Evolutionary conservation across 2,329 filamentous ascomycete genomes (phyloP).

Genomic region (Didymosphaeria variabile): DNA sequence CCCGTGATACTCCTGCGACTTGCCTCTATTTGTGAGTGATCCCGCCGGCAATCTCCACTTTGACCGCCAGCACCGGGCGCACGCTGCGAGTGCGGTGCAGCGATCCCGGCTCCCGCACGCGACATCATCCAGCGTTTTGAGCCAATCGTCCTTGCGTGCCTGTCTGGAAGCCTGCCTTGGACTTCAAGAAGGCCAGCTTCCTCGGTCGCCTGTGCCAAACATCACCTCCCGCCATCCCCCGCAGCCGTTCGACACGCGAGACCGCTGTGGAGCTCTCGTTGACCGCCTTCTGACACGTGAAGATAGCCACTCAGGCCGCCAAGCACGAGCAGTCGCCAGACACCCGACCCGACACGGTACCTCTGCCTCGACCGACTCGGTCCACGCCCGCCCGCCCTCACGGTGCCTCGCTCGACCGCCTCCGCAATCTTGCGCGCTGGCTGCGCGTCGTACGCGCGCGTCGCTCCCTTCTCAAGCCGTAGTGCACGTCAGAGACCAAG

Average conservation of each 20-base stretch:
- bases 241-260: conserved; percentile 18
- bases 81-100: conserved; percentile 15
- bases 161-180: conserved; percentile 32
- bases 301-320: conserved; percentile 29
- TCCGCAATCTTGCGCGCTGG: conserved; percentile 31
- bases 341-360: conserved; percentile 28
- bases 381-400: conserved; percentile 21
- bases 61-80: conserved; percentile 9
- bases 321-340: conserved; percentile 19
- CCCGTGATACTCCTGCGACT: not conserved
- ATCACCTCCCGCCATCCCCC: conserved; percentile 10
- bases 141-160: conserved; percentile 42
- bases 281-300: conserved; percentile 42
- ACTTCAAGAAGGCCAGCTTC: conserved; percentile 17
- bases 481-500: conserved; percentile 38
- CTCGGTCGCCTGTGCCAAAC: conserved; percentile 7
- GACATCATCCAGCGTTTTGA: conserved; percentile 35
- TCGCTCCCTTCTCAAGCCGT: conserved; percentile 23
- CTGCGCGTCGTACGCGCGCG: conserved; percentile 43
- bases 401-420: conserved; percentile 25
- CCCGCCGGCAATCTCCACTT: conserved; percentile 1
- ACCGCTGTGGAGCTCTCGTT: conserved; percentile 21
- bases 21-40: conserved; percentile 4
- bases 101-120: conserved; percentile 44
- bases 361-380: conserved; percentile 27